These are phyloP conservation scores for Pythium oligandrum DNA, from an alignment of 352 stramenopile species.

Conservation along the genomic window DNA sequence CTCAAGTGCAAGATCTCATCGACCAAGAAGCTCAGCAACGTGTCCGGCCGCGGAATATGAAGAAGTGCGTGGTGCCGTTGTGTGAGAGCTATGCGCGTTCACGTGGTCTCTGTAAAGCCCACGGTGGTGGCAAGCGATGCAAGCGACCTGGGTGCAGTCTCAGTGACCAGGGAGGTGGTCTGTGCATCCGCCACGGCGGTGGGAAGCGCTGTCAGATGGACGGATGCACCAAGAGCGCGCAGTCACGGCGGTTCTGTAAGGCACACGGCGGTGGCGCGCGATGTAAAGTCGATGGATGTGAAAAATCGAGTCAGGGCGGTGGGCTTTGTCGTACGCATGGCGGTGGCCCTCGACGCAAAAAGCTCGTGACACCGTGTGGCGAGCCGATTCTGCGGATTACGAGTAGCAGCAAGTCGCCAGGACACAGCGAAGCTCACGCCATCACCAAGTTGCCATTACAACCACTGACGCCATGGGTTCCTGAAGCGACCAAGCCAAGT, in stretches of 20 bases:
- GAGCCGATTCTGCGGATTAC: constrained; percentile 5
- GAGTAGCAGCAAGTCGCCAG: no score
- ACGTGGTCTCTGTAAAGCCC: constrained; percentile 14
- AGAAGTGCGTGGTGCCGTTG: constrained; percentile 13
- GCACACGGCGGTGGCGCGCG: constrained; percentile 41
- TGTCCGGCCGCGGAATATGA: constrained; percentile 9
- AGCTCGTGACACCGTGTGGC: constrained; percentile 1
- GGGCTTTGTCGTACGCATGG: constrained; percentile 45
- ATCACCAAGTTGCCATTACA: no score
- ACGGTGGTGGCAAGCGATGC: constrained; percentile 9
- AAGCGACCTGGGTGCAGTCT: constrained; percentile 10
- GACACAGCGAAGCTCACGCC: no score
- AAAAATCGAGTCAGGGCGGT: constrained; percentile 40
- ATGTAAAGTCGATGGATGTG: constrained; percentile 32
- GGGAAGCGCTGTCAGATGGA: constrained; percentile 51
- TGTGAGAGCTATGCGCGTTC: constrained; percentile 19
- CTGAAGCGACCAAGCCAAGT: no score
- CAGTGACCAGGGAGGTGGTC: constrained; percentile 16
- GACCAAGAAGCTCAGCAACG: no score
- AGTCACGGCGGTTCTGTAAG: constrained; percentile 55
- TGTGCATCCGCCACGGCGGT: constrained; percentile 77
- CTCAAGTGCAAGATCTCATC: background rate
- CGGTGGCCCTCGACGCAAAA: constrained; percentile 22
- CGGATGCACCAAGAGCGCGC: constrained; percentile 45
- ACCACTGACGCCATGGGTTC: no score